Percentiles rank a stretch among this genome's conserved stretches.
Evolutionary conservation across 2,329 filamentous ascomycete species (phyloP).

Genomic region (Claviceps spartinae): DNA sequence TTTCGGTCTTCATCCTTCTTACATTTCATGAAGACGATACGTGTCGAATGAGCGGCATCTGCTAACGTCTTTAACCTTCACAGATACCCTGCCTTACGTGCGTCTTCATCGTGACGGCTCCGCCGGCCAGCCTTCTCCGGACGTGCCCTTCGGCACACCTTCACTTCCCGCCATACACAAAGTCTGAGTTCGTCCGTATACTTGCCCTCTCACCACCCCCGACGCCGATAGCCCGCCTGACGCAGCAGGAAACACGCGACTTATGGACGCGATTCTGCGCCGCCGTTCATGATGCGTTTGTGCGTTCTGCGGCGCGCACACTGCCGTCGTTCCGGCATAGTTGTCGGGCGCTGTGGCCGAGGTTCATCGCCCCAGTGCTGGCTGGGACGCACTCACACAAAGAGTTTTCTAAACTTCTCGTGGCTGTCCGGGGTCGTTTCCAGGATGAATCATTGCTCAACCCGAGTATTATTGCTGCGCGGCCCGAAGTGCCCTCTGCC

Average conservation of each 20-base stretch:
- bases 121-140: slow-evolving; percentile 56
- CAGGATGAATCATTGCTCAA: slow-evolving; percentile 59
- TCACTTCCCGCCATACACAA: slow-evolving; percentile 73
- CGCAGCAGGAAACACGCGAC: slow-evolving; percentile 42
- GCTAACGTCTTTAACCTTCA: too few species aligned
- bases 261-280: slow-evolving; percentile 71
- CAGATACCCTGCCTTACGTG: slow-evolving; percentile 69
- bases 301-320: slow-evolving; percentile 67
- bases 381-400: slow-evolving; percentile 60
- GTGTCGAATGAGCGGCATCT: too few species aligned
- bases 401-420: slow-evolving; percentile 75
- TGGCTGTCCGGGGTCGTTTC: slow-evolving; percentile 54
- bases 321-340: slow-evolving; percentile 58
- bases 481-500: slow-evolving; percentile 1
- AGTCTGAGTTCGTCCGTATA: slow-evolving; percentile 66
- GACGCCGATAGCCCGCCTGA: slow-evolving; percentile 33
- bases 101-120: slow-evolving; percentile 62
- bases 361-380: slow-evolving; percentile 66
- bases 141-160: slow-evolving; percentile 60
- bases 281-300: slow-evolving; percentile 77
- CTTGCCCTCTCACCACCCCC: slow-evolving; percentile 40
- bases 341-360: slow-evolving; percentile 67
- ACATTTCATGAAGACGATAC: too few species aligned
- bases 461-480: slow-evolving; percentile 41
- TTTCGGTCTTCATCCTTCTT: neutral